Conservation (phyloP, 495 filamentous ascomycete species). For the Delitschia confertaspora region DNA sequence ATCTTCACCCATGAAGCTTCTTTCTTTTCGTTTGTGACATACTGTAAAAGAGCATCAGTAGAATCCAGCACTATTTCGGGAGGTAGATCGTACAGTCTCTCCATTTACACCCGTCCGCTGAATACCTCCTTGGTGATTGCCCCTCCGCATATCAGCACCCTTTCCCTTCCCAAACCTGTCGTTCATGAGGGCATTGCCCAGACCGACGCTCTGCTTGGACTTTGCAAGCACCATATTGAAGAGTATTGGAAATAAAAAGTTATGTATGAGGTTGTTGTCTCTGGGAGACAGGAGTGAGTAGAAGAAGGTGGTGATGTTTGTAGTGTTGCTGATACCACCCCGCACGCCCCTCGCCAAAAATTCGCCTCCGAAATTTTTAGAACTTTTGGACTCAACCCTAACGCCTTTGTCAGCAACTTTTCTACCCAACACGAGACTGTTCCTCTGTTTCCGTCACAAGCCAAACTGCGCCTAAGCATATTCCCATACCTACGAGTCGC, state of each 20-base stretch:
- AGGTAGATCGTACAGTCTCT: slow-evolving; percentile 24
- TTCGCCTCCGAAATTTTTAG: slow-evolving; percentile 3
- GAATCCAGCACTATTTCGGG: neutral
- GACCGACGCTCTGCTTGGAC: slow-evolving; percentile 87
- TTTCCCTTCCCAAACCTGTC: slow-evolving; percentile 88
- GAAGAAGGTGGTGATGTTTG: no score
- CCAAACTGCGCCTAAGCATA: neutral
- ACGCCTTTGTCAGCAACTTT: slow-evolving; percentile 24
- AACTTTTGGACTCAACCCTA: slow-evolving; percentile 2
- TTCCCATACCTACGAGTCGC: neutral
- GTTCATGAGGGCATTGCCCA: slow-evolving; percentile 88
- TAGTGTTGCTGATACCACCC: slow-evolving; percentile 8
- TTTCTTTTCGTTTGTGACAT: slow-evolving; percentile 46
- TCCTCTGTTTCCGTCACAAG: neutral
- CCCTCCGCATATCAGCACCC: slow-evolving; percentile 48
- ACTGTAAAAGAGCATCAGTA: slow-evolving; percentile 14
- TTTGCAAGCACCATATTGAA: slow-evolving; percentile 80
- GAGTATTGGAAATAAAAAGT: neutral
- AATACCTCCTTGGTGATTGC: slow-evolving; percentile 28
- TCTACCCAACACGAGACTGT: slow-evolving; percentile 4
- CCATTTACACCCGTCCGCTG: slow-evolving; percentile 28
- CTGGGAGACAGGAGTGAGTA: no score
- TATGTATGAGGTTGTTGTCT: no score
- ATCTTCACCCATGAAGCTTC: slow-evolving; percentile 89
- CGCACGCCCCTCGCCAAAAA: slow-evolving; percentile 25